phyloP scores from a whole-genome alignment of 2,329 filamentous ascomycete species.

The Phoma herbarum region DNA sequence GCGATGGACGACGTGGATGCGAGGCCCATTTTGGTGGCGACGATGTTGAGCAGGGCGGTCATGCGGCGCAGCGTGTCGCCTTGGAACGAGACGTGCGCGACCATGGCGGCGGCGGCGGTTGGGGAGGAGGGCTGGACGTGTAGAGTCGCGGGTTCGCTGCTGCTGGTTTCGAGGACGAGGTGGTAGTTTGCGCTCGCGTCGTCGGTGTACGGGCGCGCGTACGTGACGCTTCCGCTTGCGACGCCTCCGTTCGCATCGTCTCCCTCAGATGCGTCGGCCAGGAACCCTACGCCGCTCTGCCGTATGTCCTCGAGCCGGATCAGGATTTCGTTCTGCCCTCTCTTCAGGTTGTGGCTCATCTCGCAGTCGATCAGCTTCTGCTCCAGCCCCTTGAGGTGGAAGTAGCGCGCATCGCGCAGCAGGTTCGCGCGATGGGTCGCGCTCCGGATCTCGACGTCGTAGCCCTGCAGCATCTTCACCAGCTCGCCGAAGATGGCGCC shows the following conservation, averaged over 20 bases:
- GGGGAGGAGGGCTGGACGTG: slow-evolving; percentile 25
- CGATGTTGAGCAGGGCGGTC: slow-evolving; percentile 76
- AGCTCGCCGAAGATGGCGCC: slow-evolving; percentile 87
- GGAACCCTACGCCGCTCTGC: slow-evolving; percentile 80
- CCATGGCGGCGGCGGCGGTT: slow-evolving; percentile 36
- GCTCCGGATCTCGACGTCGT: slow-evolving; percentile 78
- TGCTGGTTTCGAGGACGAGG: slow-evolving; percentile 77
- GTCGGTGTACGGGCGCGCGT: slow-evolving; percentile 87
- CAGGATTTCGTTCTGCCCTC: slow-evolving; percentile 76
- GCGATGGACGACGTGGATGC: slow-evolving; percentile 64
- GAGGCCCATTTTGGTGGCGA: slow-evolving; percentile 81
- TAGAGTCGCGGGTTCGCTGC: slow-evolving; percentile 54
- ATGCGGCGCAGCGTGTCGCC: slow-evolving; percentile 74
- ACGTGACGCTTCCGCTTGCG: slow-evolving; percentile 70
- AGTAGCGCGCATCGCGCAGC: slow-evolving; percentile 88
- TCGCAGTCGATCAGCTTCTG: slow-evolving; percentile 82
- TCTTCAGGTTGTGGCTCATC: slow-evolving; percentile 76
- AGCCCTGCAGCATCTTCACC: slow-evolving; percentile 82
- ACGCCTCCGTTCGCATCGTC: slow-evolving; percentile 47
- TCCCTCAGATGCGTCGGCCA: slow-evolving; percentile 55
- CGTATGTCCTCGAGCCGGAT: slow-evolving; percentile 87
- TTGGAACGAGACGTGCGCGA: slow-evolving; percentile 72
- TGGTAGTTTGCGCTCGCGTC: slow-evolving; percentile 68
- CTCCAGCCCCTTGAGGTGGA: slow-evolving; percentile 90
- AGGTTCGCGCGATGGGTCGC: slow-evolving; percentile 80